Base-by-base conservation (phyloP, 306 rosid genomes). In the Medicago ruthenica region DNA sequence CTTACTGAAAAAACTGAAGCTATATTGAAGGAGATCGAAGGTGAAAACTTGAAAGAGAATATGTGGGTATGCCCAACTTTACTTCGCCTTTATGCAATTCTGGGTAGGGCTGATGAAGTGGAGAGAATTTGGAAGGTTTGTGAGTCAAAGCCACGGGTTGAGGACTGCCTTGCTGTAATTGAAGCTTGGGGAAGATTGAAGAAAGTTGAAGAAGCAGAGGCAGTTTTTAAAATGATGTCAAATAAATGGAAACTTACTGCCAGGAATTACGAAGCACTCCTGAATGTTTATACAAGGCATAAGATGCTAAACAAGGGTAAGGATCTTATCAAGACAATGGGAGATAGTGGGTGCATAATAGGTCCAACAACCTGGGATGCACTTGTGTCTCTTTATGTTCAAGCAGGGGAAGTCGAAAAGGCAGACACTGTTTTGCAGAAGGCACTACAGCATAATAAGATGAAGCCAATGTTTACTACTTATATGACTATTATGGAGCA, bases 141-240 rank as follows among this genome's bases (percentile, higher is more conserved):
- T 10, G 79, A 85, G 81, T 48, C 86, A 20, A 86, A 78, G 36
- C 90, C 96, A 76, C 65, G 31, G 27, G 4, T 75, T 17, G 78
- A 41, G 0, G 90, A 86, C 42, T 84, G 89, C 79, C 12, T 79
- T 76, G 91, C 88, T 70, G 96, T 90, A 73, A 79, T 94, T 15
- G 87, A 80, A 73, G 92, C 98, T 16, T 94, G 81, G 83, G 98
- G 98, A 72, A 88, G 42, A 80, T 78, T 94, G 82, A 82, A 88
- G 20, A 87, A 86, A 40, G 53, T 94, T 70, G 80, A 82, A 64
- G 79, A 88, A 81, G 97, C 97, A 10, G 98, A 91, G 76, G 87
- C 79, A 72, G 42, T 87, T 77, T 94, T 90, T 85, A 88, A 87
- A 22, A 77, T n/a, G 76, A 79, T 84, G 87, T 12, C 75, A 17